Evolutionary conservation across 2,329 filamentous ascomycete genomes (phyloP).

Genomic region (Coleophoma cylindrospora): DNA sequence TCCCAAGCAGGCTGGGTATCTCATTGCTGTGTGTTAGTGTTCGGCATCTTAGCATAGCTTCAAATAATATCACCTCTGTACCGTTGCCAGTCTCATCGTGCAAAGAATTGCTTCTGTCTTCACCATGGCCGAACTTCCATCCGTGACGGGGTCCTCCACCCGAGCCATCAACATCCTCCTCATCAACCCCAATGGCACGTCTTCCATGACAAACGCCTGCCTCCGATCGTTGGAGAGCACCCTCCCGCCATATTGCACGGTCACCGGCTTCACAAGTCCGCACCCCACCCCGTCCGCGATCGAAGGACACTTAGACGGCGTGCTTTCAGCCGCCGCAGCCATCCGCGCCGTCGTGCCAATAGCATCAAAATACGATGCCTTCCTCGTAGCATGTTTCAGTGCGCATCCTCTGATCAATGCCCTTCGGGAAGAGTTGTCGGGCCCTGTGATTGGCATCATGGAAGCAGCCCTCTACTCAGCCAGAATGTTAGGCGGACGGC

Average conservation of each 20-base stretch:
- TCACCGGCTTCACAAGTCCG: slow-evolving; percentile 45
- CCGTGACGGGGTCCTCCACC: slow-evolving; percentile 21
- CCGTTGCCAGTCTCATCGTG: not conserved
- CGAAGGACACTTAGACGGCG: slow-evolving; percentile 42
- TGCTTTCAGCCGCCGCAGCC: slow-evolving; percentile 43
- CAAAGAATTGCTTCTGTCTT: not conserved
- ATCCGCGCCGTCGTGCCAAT: slow-evolving; percentile 39
- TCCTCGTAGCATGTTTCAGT: slow-evolving; percentile 84
- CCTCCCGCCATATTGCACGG: slow-evolving; percentile 39
- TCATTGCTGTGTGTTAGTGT: too few species aligned
- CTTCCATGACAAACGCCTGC: slow-evolving; percentile 41
- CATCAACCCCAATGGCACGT: slow-evolving; percentile 42
- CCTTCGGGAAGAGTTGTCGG: slow-evolving; percentile 41
- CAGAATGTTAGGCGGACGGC: slow-evolving; percentile 48
- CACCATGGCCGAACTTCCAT: slow-evolving; percentile 12
- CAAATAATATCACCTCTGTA: not conserved
- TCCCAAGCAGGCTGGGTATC: too few species aligned
- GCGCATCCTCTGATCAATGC: slow-evolving; percentile 69
- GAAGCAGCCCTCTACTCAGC: slow-evolving; percentile 59
- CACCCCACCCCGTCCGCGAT: slow-evolving; percentile 43
- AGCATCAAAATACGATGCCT: slow-evolving; percentile 51
- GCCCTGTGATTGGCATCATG: slow-evolving; percentile 75
- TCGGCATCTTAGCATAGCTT: not conserved
- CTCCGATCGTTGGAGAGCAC: slow-evolving; percentile 35
- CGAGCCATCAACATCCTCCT: slow-evolving; percentile 34